Base-by-base conservation (phyloP, 257 asterid species). In the Nicotiana attenuata region DNA sequence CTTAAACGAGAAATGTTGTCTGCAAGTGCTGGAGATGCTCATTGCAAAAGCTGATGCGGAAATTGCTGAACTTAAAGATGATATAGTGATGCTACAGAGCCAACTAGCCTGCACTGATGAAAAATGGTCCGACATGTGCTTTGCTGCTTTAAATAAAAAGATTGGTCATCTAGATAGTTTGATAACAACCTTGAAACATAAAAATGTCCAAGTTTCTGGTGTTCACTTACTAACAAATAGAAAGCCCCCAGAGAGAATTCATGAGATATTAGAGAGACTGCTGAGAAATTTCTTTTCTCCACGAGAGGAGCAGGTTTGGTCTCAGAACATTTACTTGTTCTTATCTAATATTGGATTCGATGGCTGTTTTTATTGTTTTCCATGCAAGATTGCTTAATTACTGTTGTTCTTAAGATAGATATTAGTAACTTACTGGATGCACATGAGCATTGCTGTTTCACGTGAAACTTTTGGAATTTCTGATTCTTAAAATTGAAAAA, bases 11-110 rank as follows among this genome's bases (percentile, higher is more conserved):
- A 83, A 81, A 80, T 89, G 82, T 63, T 88, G 92, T 76, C 20
- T 84, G 35, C 89, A 89, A 88, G 94, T 87, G 84, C 89, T 91
- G 28, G 82, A 85, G 87, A 89, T 38, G 82, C 83, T 84, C 88
- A 85, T 78, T 17, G 80, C 83, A 81, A 89, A 87, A 79, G 92
- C 89, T 53, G 91, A 93, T 82, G 63, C 86, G 50, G 94, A 89
- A 41, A 86, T 91, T 55, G 10, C 53, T 10, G 83, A 87, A 83
- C 87, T 90, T 83, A 92, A 90, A 81, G 91, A 87, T 82, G 92
- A 93, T 78, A 69, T 88, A 63, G 17, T 87, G 85, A 82, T 88
- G 85, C 88, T 89, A 80, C 86, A 84, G 83, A 82, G 90, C 65
- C 88, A 89, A 77, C 85, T 84, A 81, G 77, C 81, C 81, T 85